phyloP scores from a whole-genome alignment of 345 rosid species.

The Rhizophora apiculata region DNA sequence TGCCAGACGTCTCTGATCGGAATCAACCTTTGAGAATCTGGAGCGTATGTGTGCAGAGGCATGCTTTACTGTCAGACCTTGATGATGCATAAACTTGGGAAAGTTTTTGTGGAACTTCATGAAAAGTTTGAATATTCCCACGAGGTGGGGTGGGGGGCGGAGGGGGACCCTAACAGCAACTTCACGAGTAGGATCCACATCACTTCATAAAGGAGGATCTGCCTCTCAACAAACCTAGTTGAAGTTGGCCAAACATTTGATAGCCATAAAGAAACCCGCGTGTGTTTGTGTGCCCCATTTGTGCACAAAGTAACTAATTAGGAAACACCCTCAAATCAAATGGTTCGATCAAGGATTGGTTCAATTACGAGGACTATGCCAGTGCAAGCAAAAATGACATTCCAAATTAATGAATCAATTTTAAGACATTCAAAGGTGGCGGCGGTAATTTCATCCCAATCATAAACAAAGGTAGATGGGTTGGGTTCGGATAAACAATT shows the following conservation, averaged over 20 bases:
- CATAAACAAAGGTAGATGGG: no score
- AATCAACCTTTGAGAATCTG: slow-evolving; percentile 9
- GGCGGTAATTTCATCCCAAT: no score
- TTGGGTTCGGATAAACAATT: no score
- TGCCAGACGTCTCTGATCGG: background rate
- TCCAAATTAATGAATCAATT: no score
- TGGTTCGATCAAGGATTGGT: slow-evolving; percentile 43
- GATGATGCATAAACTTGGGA: slow-evolving; percentile 15
- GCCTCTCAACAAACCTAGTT: background rate
- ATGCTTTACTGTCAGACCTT: slow-evolving; percentile 10
- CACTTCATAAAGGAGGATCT: slow-evolving; percentile 46
- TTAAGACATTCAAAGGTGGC: no score
- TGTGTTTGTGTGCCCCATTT: background rate
- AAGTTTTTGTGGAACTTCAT: no score
- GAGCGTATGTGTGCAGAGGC: background rate
- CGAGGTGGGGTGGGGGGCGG: no score
- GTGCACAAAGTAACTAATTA: slow-evolving; percentile 19
- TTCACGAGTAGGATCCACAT: slow-evolving; percentile 43
- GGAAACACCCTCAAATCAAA: slow-evolving; percentile 14
- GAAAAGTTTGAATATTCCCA: no score
- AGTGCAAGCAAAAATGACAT: no score
- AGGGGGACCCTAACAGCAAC: slow-evolving; percentile 24
- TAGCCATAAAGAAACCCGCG: slow-evolving; percentile 36
- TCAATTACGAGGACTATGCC: no score
- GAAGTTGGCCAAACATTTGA: slow-evolving; percentile 16